phyloP scores from a whole-genome alignment of 768 basidiomycete genomes.

The Termitomyces heimii region DNA sequence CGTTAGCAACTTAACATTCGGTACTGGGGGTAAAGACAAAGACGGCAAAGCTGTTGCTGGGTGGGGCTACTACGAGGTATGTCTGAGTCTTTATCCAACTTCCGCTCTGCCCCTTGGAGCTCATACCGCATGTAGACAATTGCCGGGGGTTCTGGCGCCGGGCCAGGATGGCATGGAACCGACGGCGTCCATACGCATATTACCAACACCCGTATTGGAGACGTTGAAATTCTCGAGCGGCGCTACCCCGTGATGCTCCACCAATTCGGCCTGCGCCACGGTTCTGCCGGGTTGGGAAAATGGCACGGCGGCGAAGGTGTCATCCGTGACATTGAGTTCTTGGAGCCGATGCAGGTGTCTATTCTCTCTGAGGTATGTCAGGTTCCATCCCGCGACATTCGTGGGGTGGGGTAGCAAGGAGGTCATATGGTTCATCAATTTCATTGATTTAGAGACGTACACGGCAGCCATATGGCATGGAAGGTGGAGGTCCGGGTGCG shows the following conservation, averaged over 20 bases:
- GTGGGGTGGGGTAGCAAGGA: neutral
- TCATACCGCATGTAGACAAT: slow-evolving; percentile 60
- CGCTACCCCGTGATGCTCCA: slow-evolving; percentile 90
- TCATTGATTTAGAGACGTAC: slow-evolving; percentile 60
- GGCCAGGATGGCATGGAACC: slow-evolving; percentile 85
- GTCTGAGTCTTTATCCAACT: slow-evolving; percentile 6
- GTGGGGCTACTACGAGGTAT: slow-evolving; percentile 87
- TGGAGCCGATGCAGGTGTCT: slow-evolving; percentile 78
- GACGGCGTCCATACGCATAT: slow-evolving; percentile 93
- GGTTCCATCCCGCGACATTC: neutral
- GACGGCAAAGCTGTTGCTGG: slow-evolving; percentile 71
- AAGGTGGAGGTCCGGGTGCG: slow-evolving; percentile 68
- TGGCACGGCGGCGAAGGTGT: slow-evolving; percentile 84
- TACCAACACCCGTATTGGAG: slow-evolving; percentile 89
- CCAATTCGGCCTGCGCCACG: slow-evolving; percentile 69
- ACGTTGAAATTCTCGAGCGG: slow-evolving; percentile 90
- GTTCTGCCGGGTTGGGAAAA: slow-evolving; percentile 64
- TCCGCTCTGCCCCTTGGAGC: slow-evolving; percentile 1
- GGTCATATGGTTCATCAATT: neutral
- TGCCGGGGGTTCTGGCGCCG: slow-evolving; percentile 90
- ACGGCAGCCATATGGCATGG: slow-evolving; percentile 79
- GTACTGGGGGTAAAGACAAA: slow-evolving; percentile 79
- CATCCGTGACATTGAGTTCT: slow-evolving; percentile 75
- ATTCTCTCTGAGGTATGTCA: slow-evolving; percentile 74
- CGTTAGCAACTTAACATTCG: slow-evolving; percentile 80